A percentile compares a stretch with the other conserved stretches of the same genome.
These are phyloP conservation scores for Cicer bijugum DNA, from an alignment of 306 rosid species.

Conservation along the genomic window DNA sequence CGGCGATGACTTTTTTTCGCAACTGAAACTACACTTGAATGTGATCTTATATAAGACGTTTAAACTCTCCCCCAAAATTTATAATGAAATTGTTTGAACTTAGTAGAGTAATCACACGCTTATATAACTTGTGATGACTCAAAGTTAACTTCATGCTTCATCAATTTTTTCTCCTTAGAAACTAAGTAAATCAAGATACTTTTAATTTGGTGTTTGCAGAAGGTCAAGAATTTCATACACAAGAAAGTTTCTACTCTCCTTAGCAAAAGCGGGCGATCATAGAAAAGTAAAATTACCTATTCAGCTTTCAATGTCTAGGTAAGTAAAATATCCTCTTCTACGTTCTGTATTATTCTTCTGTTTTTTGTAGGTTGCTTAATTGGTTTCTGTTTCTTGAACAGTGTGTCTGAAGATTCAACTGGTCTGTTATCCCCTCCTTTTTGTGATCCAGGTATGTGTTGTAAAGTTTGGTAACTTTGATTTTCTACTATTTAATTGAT, in stretches of 20 bases:
- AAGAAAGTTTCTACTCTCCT: slow-evolving; percentile 54
- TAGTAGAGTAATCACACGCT: too few species aligned
- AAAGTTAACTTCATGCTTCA: too few species aligned
- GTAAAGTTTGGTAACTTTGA: not conserved
- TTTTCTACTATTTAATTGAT: not conserved
- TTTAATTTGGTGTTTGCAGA: slow-evolving; percentile 44
- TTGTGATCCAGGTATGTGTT: slow-evolving; percentile 45
- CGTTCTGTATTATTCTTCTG: not conserved
- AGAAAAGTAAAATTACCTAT: slow-evolving; percentile 32
- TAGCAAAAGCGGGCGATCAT: slow-evolving; percentile 25
- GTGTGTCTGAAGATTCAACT: slow-evolving; percentile 37
- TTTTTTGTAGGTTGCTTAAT: slow-evolving; percentile 13
- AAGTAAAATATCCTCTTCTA: not conserved
- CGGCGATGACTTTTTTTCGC: too few species aligned
- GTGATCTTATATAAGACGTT: too few species aligned
- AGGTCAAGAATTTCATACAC: slow-evolving; percentile 50
- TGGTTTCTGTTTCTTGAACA: slow-evolving; percentile 43
- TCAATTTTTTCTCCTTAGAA: too few species aligned
- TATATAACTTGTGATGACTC: too few species aligned
- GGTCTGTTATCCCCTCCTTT: slow-evolving; percentile 36
- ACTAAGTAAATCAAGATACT: slow-evolving; percentile 2
- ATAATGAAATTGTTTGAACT: too few species aligned
- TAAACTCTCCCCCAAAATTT: too few species aligned
- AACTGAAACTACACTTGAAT: too few species aligned
- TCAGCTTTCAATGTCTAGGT: slow-evolving; percentile 46